A percentile compares a stretch with the other conserved stretches of the same genome.
These are phyloP conservation scores for Pisolithus tinctorius DNA, from an alignment of 768 basidiomycete species.

Conservation along the genomic window DNA sequence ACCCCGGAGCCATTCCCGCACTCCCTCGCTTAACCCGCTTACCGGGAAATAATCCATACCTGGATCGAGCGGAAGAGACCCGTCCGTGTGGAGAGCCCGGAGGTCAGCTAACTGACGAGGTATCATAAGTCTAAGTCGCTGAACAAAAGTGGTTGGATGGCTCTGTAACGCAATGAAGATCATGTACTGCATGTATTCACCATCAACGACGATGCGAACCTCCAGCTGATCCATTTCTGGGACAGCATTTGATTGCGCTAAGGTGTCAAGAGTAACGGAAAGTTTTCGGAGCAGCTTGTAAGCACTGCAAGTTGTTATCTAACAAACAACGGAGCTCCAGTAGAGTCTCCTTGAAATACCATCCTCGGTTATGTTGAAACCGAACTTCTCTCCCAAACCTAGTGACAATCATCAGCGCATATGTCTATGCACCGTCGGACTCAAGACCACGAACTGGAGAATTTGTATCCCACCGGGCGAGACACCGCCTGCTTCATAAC, in stretches of 20 bases:
- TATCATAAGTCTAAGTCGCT: constrained; percentile 71
- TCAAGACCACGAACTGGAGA: constrained; percentile 30
- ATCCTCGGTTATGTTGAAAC: constrained; percentile 35
- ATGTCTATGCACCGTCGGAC: constrained; percentile 32
- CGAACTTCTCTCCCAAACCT: constrained; percentile 39
- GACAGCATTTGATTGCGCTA: constrained; percentile 40
- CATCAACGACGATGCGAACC: constrained; percentile 64
- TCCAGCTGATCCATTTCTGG: constrained; percentile 39
- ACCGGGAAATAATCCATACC: constrained; percentile 63
- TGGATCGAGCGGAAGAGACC: constrained; percentile 61
- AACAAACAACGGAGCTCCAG: background rate
- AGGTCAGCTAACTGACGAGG: constrained; percentile 72
- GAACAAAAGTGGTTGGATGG: background rate
- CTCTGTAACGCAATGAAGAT: background rate
- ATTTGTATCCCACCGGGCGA: constrained; percentile 23
- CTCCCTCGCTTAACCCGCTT: constrained; percentile 68
- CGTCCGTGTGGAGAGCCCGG: constrained; percentile 67
- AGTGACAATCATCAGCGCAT: background rate
- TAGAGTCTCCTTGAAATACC: constrained; percentile 35
- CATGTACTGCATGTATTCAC: constrained; percentile 29
- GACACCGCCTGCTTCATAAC: constrained; percentile 35
- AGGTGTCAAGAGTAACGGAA: constrained; percentile 35
- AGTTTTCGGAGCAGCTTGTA: constrained; percentile 67
- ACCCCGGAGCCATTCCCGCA: constrained; percentile 53
- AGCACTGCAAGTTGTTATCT: constrained; percentile 40